Percentiles rank a stretch among this genome's conserved stretches.
Conservation (phyloP, 139 green algal genomes). For the Tetraselmis chui region DNA sequence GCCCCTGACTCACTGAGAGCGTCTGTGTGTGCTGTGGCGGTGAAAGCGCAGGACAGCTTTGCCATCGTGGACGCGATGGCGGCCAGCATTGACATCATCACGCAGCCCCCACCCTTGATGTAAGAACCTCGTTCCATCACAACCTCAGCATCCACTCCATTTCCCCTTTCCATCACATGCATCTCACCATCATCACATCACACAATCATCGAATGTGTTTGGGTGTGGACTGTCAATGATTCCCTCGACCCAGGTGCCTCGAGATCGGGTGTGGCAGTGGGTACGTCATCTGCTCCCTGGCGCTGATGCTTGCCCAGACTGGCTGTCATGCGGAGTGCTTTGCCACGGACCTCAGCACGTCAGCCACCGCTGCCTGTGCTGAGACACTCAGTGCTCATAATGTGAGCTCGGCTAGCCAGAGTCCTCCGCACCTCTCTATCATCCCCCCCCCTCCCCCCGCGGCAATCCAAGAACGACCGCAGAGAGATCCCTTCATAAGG, state of each 20-base stretch:
- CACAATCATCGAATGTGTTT: not conserved
- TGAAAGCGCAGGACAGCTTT: slow-evolving; percentile 63
- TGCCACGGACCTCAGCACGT: slow-evolving; percentile 54
- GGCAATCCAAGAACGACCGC: slow-evolving; percentile 4
- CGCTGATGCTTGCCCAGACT: slow-evolving; percentile 38
- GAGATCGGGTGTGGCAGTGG: slow-evolving; percentile 81
- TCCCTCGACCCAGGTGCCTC: slow-evolving; percentile 31
- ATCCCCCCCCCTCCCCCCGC: not conserved
- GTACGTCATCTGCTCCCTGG: slow-evolving; percentile 73
- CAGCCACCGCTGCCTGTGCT: slow-evolving; percentile 38
- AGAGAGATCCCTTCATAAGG: too few species aligned
- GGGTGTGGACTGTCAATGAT: slow-evolving; percentile 7
- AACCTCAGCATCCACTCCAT: not conserved
- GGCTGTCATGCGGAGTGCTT: slow-evolving; percentile 22
- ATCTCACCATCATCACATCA: not conserved
- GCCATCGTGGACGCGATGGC: slow-evolving; percentile 56
- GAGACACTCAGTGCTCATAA: slow-evolving; percentile 48
- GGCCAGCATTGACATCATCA: slow-evolving; percentile 7
- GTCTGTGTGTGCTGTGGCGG: not conserved
- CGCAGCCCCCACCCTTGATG: not conserved
- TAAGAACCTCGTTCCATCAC: slow-evolving; percentile 28
- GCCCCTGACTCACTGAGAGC: too few species aligned
- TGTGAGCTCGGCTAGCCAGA: slow-evolving; percentile 13
- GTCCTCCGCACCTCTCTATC: not conserved
- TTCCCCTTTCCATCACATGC: too few species aligned